Evolutionary conservation across 192 early-diverging fungal genomes (phyloP), one percentile per base, ranked within the genome.

Genomic region (Chytriomyces sp.): DNA sequence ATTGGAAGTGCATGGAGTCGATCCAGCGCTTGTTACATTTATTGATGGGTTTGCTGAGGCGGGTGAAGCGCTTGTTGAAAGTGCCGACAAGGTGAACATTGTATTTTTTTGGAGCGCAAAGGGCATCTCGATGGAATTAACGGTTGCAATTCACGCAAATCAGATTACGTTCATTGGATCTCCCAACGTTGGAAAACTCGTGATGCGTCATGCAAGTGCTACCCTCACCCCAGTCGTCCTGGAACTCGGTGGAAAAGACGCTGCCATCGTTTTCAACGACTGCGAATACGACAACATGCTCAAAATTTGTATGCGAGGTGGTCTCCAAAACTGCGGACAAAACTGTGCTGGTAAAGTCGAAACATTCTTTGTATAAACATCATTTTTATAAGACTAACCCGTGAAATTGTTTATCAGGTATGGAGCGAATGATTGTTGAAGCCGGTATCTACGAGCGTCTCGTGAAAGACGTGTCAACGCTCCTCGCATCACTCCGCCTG

Each of bases 181-280:
- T 18, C 91, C 94, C 16, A 81, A 82, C 64, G 94, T 95, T 13
- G 95, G 95, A 57, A 91, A 90, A 78, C 75, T 90, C 43, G 89
- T 97, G 24, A 93, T 94, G 84, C 79, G 72, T 28, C 83, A 90
- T 7, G 94, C 94, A n/a, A 85, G 92, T 44, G 77, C 81, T 18
- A 85, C 85, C 7, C 85, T 97, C 70, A 94, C 92, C 6, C 95
- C 95, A 0, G 92, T 91, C 69, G 87, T 94, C 10, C 87, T 97
- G n/a, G 95, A 97, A 82, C 84, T 97, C 18, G 95, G 95, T 28
- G 95, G 95, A 46, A 96, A 96, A 84, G 95, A 96, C 85, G 90
- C 90, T 53, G 93, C 93, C 35, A 91, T 96, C 64, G 82, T 94
- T 7, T 91, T 93, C 72, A 87, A 88, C 59, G 93, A 95, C 76